These are phyloP conservation scores for Trichoderma gracile DNA, from an alignment of 2,329 filamentous ascomycete genomes.

Conservation along the genomic window DNA sequence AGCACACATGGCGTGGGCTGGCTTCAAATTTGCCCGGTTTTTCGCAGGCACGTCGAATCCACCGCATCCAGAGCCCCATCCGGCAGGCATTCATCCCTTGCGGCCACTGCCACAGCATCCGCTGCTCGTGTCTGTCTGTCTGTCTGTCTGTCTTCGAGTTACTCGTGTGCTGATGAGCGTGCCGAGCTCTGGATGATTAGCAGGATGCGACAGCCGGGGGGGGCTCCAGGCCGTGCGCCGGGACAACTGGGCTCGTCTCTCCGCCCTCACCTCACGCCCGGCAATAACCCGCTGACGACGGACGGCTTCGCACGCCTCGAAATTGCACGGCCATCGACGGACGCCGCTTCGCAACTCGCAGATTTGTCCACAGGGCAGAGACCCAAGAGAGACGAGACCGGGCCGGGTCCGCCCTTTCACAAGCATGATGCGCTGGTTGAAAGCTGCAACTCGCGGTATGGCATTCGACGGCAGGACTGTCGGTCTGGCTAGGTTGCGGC, in stretches of 20 bases:
- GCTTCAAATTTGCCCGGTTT: slow-evolving; percentile 21
- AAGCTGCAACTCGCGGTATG: background rate
- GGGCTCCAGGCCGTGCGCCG: slow-evolving; percentile 10
- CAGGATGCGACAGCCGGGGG: slow-evolving; percentile 22
- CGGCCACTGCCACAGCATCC: slow-evolving; percentile 6
- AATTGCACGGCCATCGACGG: background rate
- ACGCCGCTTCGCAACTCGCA: background rate
- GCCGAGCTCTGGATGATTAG: background rate
- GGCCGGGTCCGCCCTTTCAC: no score
- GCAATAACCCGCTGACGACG: slow-evolving; percentile 4
- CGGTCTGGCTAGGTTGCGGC: slow-evolving; percentile 4
- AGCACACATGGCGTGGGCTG: slow-evolving; percentile 16
- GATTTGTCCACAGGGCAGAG: no score
- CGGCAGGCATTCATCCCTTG: slow-evolving; percentile 21
- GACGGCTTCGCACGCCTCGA: background rate
- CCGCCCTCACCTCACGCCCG: slow-evolving; percentile 16
- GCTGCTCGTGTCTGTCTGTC: no score
- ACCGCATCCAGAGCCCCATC: slow-evolving; percentile 15
- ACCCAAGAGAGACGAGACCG: no score
- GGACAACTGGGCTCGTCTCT: slow-evolving; percentile 22
- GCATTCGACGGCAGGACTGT: background rate
- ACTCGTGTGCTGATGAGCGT: no score
- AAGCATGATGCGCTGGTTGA: background rate
- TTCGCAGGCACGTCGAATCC: background rate
- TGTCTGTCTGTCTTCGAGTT: no score